Base-by-base conservation (phyloP, 2,329 filamentous ascomycete species). In the Claviceps sp. region DNA sequence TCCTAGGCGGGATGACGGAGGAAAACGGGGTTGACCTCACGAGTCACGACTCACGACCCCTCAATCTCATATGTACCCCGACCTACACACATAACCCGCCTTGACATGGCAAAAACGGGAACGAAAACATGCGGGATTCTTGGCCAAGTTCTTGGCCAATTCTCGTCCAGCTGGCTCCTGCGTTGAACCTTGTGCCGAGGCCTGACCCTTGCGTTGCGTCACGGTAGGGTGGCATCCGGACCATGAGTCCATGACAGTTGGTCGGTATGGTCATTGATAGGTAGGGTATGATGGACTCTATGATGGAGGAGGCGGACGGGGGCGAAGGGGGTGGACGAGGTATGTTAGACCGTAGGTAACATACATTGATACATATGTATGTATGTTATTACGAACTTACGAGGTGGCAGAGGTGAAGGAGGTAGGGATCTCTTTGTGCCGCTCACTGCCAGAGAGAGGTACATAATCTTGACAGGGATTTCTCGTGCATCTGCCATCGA, bases 171-270 rank as follows among this genome's bases (percentile, higher is more conserved):
- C 24, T 44, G n/a, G 44, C 24, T 46, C 34, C 46, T 38, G 46
- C 13, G 46, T 47, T 20, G 30, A 47, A 47, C 46, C 46, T 47
- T 47, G 46, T 46, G 44, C 44, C 24, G 42, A 44, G 42, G 22
- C 42, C 45, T 47, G 45, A 47, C 45, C 45, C 36, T 30, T 40
- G 47, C 37, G 37, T 26, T 40, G 47, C 51, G 52, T 53, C 47
- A 53, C 47, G 26, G 37, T 36, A 48, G 36, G 47, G 37, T 48
- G 47, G 37, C 18, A 48, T 40, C 24, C 48, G 40, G 37, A 43
- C 24, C 14, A 36, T 43, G 48, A n/a, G 37, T 36, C 24, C 14
- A 36, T 43, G 48, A n/a, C 16, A 8, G 24, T 45, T 45, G 24
- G 30, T 45, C 43, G 43, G 43, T 42, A 38, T 24, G 11, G 24